phyloP scores from a whole-genome alignment of 2,329 filamentous ascomycete genomes.

The Aspergillus udagawae region DNA sequence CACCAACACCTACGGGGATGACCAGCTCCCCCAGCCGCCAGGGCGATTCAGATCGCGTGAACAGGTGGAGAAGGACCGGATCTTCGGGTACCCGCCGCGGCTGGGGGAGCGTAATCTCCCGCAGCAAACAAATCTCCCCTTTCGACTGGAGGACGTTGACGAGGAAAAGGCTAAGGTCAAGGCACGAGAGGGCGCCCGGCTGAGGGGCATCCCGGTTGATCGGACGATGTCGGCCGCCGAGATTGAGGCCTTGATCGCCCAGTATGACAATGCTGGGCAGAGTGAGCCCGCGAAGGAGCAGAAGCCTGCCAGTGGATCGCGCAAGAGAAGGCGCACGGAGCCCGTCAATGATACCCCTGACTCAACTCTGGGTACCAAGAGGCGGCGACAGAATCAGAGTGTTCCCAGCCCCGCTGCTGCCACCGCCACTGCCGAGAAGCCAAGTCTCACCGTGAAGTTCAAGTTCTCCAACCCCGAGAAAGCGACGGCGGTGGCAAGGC shows the following conservation, averaged over 20 bases:
- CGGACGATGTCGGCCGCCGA: constrained; percentile 15
- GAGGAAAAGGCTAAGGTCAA: constrained; percentile 18
- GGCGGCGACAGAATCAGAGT: background rate
- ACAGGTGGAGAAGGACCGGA: constrained; percentile 26
- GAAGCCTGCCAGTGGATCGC: background rate
- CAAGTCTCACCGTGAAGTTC: constrained; percentile 12
- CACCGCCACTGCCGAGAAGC: constrained; percentile 2
- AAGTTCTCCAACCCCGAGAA: constrained; percentile 5
- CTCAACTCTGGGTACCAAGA: background rate
- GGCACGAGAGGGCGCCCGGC: constrained; percentile 19
- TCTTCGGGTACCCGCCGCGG: constrained; percentile 29
- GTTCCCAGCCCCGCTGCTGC: background rate
- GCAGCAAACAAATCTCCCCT: constrained; percentile 11
- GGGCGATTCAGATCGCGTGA: constrained; percentile 22
- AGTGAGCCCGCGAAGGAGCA: background rate
- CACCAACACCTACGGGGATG: constrained; percentile 24
- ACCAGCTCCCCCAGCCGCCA: constrained; percentile 23
- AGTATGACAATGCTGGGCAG: constrained; percentile 9
- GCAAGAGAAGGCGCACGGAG: constrained; percentile 12
- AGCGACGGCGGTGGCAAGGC: background rate
- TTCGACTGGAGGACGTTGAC: constrained; percentile 22
- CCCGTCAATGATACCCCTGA: background rate
- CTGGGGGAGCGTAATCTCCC: constrained; percentile 31
- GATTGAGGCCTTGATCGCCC: constrained; percentile 16
- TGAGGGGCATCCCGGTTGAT: constrained; percentile 16